These are phyloP conservation scores for Eutypa lata DNA, from an alignment of 2,329 filamentous ascomycete genomes.

Conservation along the genomic window DNA sequence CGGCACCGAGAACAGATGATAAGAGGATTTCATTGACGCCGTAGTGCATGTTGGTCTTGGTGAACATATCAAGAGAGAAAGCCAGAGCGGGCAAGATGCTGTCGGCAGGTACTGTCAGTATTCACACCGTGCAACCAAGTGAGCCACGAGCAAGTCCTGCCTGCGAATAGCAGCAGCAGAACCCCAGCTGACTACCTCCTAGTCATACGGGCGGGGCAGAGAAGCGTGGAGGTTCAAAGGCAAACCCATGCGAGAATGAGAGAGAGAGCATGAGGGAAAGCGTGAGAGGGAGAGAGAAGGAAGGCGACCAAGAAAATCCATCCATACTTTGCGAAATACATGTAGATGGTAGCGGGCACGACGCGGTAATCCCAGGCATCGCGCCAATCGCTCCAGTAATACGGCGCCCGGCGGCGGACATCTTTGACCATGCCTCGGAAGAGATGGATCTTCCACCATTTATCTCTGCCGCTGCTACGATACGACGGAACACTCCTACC, in stretches of 20 bases:
- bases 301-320: not conserved
- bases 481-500: not conserved
- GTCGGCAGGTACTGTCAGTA: conserved; percentile 14
- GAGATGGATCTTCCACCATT: conserved; percentile 72
- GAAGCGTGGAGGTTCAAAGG: too few relatives aligned
- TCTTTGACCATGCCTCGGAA: conserved; percentile 82
- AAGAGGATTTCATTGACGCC: conserved; percentile 91
- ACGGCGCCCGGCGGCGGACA: conserved; percentile 69
- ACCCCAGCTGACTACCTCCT: conserved; percentile 3
- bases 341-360: conserved; percentile 82
- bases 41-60: conserved; percentile 78
- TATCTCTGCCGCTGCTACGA: conserved; percentile 2
- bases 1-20: conserved; percentile 75
- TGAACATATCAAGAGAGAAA: conserved; percentile 92
- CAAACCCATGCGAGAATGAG: too few relatives aligned
- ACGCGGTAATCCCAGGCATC: conserved; percentile 92
- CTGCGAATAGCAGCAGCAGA: too few relatives aligned
- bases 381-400: conserved; percentile 76
- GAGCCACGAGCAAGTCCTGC: not conserved
- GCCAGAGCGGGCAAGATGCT: conserved; percentile 85
- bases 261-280: not conserved
- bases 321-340: conserved; percentile 88
- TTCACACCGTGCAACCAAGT: conserved; percentile 4
- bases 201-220: too few relatives aligned
- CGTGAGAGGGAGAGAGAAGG: conserved; percentile 1